These are phyloP conservation scores for Houttuynia cordata DNA, from an alignment of 164 flowering plant species.

Conservation along the genomic window DNA sequence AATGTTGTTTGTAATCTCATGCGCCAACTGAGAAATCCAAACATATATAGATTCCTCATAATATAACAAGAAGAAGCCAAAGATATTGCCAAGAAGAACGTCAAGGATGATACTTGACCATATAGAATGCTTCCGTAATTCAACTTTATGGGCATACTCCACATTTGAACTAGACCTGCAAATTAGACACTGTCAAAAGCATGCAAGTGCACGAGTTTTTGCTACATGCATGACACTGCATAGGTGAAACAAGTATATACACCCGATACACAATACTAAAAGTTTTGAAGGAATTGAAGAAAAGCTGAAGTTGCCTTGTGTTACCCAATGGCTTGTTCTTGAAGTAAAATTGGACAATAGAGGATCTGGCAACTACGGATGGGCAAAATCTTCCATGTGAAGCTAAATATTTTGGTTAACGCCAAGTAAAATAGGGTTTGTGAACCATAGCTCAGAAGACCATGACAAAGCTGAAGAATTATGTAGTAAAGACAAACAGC, in stretches of 20 bases:
- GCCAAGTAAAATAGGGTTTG: slow-evolving; percentile 13
- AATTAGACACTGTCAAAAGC: background rate
- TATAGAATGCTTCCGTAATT: slow-evolving; percentile 53
- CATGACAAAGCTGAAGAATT: slow-evolving; percentile 42
- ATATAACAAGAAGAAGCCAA: slow-evolving; percentile 42
- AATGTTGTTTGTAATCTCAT: slow-evolving; percentile 45
- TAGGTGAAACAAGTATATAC: too few species aligned
- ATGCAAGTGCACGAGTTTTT: background rate
- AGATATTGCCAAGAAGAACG: slow-evolving; percentile 54
- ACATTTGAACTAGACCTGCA: slow-evolving; percentile 62
- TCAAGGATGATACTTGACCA: slow-evolving; percentile 74
- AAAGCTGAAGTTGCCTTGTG: background rate
- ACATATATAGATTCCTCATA: slow-evolving; percentile 29
- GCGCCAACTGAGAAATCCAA: slow-evolving; percentile 35
- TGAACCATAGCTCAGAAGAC: slow-evolving; percentile 25
- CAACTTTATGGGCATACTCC: slow-evolving; percentile 69
- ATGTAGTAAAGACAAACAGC: slow-evolving; percentile 45
- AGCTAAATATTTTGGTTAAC: slow-evolving; percentile 25
- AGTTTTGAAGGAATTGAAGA: background rate
- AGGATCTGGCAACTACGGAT: slow-evolving; percentile 66
- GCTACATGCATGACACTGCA: background rate
- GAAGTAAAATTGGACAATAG: slow-evolving; percentile 76
- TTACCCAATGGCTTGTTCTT: slow-evolving; percentile 47
- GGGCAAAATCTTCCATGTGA: slow-evolving; percentile 37
- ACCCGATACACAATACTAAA: too few species aligned